phyloP scores from a whole-genome alignment of 129 eudicot species.

The Arctium lappa region DNA sequence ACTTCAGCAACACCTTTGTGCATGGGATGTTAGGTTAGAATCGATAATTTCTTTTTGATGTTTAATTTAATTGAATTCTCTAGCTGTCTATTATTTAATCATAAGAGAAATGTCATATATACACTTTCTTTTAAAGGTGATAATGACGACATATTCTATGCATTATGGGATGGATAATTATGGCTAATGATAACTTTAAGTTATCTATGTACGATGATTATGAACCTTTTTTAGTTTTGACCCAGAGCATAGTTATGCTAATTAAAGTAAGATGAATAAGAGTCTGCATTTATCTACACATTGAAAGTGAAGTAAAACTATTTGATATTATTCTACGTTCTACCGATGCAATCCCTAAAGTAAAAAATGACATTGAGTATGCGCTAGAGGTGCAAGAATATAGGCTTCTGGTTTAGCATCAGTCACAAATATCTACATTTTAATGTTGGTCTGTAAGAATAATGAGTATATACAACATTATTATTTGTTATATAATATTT shows the following conservation, averaged over 20 bases:
- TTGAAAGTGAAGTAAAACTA: not conserved
- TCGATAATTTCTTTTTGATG: not conserved
- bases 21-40: not conserved
- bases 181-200: slow-evolving; percentile 1
- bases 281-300: not conserved
- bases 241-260: not conserved
- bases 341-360: not conserved
- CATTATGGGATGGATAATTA: not conserved
- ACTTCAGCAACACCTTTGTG: not conserved
- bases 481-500: no score
- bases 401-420: not conserved
- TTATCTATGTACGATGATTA: not conserved
- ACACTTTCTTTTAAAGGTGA: not conserved
- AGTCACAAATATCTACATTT: not conserved
- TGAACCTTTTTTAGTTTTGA: not conserved
- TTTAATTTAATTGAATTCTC: not conserved
- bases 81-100: not conserved
- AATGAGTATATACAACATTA: not conserved
- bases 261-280: not conserved
- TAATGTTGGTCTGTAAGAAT: not conserved
- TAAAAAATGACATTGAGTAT: not conserved
- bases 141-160: not conserved
- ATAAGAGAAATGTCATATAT: not conserved
- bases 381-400: not conserved
- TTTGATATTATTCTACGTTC: not conserved